A percentile compares a stretch with the other conserved stretches of the same genome.
These are phyloP conservation scores for Wickerhamomyces mucosus DNA, from an alignment of 805 yeast species.

Conservation along the genomic window DNA sequence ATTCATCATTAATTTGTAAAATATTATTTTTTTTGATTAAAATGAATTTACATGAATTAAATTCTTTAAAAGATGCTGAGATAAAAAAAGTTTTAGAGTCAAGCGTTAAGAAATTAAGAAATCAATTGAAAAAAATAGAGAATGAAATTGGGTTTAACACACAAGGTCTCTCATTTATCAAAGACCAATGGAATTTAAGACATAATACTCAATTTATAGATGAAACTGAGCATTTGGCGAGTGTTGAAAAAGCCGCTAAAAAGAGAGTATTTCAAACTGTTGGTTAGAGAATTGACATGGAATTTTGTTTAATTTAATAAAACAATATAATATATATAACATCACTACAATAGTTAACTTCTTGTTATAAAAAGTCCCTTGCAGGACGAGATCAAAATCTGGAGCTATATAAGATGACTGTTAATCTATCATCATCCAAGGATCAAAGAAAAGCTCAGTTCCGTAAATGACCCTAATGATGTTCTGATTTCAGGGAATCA, in stretches of 20 bases:
- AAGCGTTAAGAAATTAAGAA: conserved; percentile 55
- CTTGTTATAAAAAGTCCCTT: too few species aligned
- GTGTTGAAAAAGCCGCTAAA: conserved; percentile 45
- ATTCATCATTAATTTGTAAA: conserved; percentile 59
- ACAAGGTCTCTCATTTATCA: conserved; percentile 69
- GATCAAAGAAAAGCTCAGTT: too few species aligned
- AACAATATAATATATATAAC: too few species aligned
- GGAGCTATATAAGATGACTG: too few species aligned
- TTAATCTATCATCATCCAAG: too few species aligned
- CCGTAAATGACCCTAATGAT: too few species aligned
- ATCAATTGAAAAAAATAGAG: conserved; percentile 39
- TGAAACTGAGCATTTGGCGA: conserved; percentile 44
- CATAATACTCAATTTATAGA: conserved; percentile 73
- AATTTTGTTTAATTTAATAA: background rate
- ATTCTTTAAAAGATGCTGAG: conserved; percentile 52
- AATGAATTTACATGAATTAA: conserved; percentile 71
- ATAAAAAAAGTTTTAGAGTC: conserved; percentile 55
- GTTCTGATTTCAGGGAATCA: too few species aligned
- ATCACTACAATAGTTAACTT: too few species aligned
- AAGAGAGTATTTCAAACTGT: conserved; percentile 69
- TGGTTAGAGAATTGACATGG: conserved; percentile 3
- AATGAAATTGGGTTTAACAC: conserved; percentile 73
- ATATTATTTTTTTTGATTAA: conserved; percentile 67
- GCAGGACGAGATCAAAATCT: too few species aligned
- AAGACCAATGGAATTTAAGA: conserved; percentile 66